Base-by-base conservation (phyloP, 1,139 yeast species). In the Candida sojae region DNA sequence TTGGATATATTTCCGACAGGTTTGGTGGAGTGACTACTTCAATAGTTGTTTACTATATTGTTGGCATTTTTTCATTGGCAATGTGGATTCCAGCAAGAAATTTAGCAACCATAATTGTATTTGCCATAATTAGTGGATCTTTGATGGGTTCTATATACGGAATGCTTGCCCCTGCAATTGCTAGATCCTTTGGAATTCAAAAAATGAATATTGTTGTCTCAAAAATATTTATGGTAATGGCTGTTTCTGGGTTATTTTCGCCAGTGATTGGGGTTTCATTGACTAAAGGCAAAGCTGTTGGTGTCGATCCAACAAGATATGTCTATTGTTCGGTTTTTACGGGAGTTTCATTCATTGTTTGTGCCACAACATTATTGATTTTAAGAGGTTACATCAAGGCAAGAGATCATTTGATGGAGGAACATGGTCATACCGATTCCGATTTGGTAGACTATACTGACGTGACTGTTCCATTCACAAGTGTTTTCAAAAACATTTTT, bases 241-340 rank as follows among this genome's bases (percentile, higher is more conserved):
- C 82, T 9, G 48, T 63, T 2, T 64, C 78, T 17, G 82, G 82
- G 1, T 60, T 79, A 39, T 75, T 68, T 1, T 73, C 84, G 1
- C 85, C 86, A 3, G 73, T 80, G n/a, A 74, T 82, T 50, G 86
- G 86, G 2, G 69, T 79, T 31, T 62, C 73, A 10, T 63, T 81
- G 45, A 78, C 77, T 46, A 62, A 67, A 8, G 66, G 69, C 1
- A 48, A 45, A 4, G 71, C 69, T 0, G 62, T 60, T 0, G 73
- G 76, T 4, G 59, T 63, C 1, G 67, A 67, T 49, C 80, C 84
- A 3, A 59, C 66, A 1, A 80, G 74, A 55, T 82, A 81, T 59
- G 59, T 63, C 31, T 57, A 77, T 53, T 79, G 84, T 38, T 67
- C 83, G 0, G 71, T 82, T 3, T 82, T 80, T 60, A 77, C 82